Conservation (phyloP, 139 green algal species). For the Tetradesmus lagerheimii region DNA sequence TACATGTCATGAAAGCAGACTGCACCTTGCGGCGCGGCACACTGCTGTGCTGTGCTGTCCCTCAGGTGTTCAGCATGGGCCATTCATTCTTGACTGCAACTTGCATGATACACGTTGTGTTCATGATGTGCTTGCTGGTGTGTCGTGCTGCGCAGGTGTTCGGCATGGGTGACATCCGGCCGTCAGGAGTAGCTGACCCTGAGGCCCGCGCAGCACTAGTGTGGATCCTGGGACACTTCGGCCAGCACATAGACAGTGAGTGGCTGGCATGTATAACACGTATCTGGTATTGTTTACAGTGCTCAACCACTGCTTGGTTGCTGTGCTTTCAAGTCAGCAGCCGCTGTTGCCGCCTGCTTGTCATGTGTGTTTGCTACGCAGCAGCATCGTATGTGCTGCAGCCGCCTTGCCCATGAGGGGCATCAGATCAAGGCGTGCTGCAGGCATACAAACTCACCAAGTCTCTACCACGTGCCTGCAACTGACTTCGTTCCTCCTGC, state of each 20-base stretch:
- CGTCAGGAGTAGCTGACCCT: constrained; percentile 67
- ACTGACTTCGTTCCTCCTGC: not conserved
- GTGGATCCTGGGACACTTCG: constrained; percentile 95
- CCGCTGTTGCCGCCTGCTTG: no score
- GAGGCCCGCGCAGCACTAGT: constrained; percentile 86
- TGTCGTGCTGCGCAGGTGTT: constrained; percentile 39
- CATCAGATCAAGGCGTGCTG: constrained; percentile 81
- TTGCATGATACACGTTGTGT: no score
- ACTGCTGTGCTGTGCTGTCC: no score
- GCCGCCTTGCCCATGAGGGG: constrained; percentile 70
- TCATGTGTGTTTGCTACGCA: constrained; percentile 41
- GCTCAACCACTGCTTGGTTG: no score
- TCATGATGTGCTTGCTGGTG: no score
- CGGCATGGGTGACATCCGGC: constrained; percentile 53
- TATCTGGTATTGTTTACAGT: no score
- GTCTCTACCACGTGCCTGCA: not conserved
- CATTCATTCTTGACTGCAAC: no score
- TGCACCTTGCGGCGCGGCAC: no score
- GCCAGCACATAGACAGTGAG: constrained; percentile 75
- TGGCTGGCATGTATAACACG: no score
- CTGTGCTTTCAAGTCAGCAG: no score
- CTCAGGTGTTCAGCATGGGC: no score
- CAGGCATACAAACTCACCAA: constrained; percentile 52
- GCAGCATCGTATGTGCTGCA: constrained; percentile 94
- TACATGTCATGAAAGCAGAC: no score